A percentile compares a stretch with the other conserved stretches of the same genome.
Conservation (phyloP, 2,329 filamentous ascomycete genomes). For the Neofusicoccum parvum region DNA sequence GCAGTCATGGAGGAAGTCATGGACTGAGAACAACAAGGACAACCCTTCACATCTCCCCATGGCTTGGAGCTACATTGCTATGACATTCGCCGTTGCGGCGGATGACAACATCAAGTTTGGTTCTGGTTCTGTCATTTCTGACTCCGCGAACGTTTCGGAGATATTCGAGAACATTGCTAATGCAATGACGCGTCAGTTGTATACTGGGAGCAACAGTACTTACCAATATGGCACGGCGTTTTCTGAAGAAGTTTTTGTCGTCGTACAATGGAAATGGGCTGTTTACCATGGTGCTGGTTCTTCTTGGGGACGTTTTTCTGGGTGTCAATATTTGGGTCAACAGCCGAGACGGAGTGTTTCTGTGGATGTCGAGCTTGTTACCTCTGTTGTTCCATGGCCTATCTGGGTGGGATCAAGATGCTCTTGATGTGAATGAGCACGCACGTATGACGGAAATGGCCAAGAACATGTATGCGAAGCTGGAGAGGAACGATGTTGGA, state of each 20-base stretch:
- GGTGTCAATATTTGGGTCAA: background rate
- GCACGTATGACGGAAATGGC: background rate
- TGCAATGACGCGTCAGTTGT: background rate
- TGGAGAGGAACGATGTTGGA: background rate
- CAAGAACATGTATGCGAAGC: background rate
- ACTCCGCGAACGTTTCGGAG: background rate
- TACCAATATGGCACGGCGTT: background rate
- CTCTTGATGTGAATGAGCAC: background rate
- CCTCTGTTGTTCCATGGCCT: background rate
- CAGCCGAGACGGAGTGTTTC: background rate
- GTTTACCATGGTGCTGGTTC: background rate
- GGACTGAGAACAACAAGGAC: background rate
- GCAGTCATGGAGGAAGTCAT: background rate
- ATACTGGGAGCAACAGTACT: background rate
- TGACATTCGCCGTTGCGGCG: background rate
- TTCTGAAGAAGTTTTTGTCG: background rate
- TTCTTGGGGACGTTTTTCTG: background rate
- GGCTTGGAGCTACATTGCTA: background rate
- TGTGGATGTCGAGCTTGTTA: slow-evolving; percentile 12
- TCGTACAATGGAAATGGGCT: background rate
- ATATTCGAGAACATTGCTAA: background rate
- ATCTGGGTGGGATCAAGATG: background rate
- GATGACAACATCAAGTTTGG: background rate
- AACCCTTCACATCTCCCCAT: background rate
- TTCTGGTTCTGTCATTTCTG: background rate